Conservation (phyloP, 202 grass and related monocot genomes). For the Saccharum hybrid region DNA sequence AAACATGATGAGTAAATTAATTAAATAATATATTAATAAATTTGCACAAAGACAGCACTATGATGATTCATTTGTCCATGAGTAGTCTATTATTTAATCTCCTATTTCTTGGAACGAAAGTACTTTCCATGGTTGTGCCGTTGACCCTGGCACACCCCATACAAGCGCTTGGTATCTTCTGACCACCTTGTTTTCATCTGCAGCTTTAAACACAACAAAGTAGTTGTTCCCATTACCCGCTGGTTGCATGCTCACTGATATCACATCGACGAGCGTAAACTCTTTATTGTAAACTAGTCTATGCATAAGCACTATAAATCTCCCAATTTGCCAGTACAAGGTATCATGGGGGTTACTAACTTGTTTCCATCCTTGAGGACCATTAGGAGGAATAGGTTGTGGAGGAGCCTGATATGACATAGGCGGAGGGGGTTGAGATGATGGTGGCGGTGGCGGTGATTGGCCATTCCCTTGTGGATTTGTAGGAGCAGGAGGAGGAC, state of each 20-base stretch:
- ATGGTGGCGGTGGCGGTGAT: too few species aligned
- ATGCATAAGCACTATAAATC: slow-evolving; percentile 41
- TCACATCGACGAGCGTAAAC: slow-evolving; percentile 32
- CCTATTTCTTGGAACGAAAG: slow-evolving; percentile 28
- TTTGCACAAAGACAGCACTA: not conserved
- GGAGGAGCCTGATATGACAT: not conserved
- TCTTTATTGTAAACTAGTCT: slow-evolving; percentile 38
- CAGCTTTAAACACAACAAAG: slow-evolving; percentile 32
- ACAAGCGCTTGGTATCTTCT: slow-evolving; percentile 32
- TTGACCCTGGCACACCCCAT: slow-evolving; percentile 36
- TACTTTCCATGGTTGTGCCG: slow-evolving; percentile 42
- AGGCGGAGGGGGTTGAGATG: not conserved
- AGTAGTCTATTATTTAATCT: not conserved
- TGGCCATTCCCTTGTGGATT: too few species aligned
- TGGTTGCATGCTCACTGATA: slow-evolving; percentile 28
- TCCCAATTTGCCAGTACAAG: slow-evolving; percentile 42
- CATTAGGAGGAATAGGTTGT: slow-evolving; percentile 4
- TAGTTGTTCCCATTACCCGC: slow-evolving; percentile 25
- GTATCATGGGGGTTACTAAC: slow-evolving; percentile 19
- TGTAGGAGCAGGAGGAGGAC: not conserved
- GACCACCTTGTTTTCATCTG: slow-evolving; percentile 34
- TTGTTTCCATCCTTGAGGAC: slow-evolving; percentile 34
- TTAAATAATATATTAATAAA: not conserved
- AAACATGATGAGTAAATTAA: too few species aligned
- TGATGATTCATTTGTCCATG: not conserved